Conservation (phyloP, 345 rosid species). For the Populus davidiana region DNA sequence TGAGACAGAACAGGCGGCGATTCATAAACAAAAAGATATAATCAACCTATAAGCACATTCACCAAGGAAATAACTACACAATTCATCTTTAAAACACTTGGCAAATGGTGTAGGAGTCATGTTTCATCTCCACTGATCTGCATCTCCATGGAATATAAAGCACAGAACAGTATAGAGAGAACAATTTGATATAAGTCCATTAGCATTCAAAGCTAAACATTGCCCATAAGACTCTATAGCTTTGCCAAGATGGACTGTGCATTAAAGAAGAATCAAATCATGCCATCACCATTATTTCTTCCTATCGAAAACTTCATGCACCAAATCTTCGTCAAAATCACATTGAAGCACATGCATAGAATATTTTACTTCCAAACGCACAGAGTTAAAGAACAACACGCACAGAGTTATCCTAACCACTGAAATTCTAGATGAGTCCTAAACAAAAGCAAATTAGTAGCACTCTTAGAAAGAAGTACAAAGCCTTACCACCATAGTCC, state of each 20-base stretch:
- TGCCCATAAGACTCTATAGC: conserved; percentile 23
- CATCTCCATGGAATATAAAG: conserved; percentile 15
- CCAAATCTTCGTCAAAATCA: neutral
- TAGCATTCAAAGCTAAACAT: conserved; percentile 47
- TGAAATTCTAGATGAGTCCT: neutral
- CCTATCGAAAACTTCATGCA: neutral
- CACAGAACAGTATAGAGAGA: conserved; percentile 8
- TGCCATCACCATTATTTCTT: neutral
- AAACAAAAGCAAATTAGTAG: neutral
- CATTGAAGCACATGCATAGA: neutral
- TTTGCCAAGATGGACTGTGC: conserved; percentile 29
- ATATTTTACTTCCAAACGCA: neutral
- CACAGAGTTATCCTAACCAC: neutral
- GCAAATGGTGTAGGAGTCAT: neutral
- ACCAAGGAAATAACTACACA: neutral
- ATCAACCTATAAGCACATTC: neutral
- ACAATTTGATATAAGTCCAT: conserved; percentile 33
- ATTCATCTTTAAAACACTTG: neutral
- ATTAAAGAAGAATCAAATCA: neutral
- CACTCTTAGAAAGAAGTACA: neutral
- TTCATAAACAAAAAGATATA: neutral
- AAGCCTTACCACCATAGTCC: conserved; percentile 82
- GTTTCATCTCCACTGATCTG: conserved; percentile 34
- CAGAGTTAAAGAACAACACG: neutral
- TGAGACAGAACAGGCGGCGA: neutral